A percentile compares a stretch with the other conserved stretches of the same genome.
phyloP scores from a whole-genome alignment of 495 filamentous ascomycete species.

The Hyaloscypha finlandica region DNA sequence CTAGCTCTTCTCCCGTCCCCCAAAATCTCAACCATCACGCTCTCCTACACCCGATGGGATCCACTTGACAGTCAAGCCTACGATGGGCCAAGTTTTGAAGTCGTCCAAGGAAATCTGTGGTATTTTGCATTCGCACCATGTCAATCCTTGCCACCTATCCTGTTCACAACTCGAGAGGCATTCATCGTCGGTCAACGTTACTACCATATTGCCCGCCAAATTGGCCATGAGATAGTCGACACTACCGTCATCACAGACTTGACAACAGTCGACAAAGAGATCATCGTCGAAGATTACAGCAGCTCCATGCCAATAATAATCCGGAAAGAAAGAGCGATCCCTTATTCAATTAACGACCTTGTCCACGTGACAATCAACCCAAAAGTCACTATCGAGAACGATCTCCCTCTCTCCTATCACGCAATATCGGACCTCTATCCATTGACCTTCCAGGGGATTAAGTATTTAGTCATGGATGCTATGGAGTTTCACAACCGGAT shows the following conservation, averaged over 20 bases:
- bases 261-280: background rate
- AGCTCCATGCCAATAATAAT: background rate
- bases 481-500: background rate
- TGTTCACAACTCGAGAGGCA: slow-evolving; percentile 1
- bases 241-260: background rate
- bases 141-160: background rate
- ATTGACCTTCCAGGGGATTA: background rate
- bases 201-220: background rate
- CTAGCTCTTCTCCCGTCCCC: slow-evolving; percentile 2
- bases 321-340: background rate
- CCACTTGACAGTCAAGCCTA: background rate
- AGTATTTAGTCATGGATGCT: background rate
- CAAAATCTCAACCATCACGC: background rate
- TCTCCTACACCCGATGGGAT: background rate
- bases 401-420: slow-evolving; percentile 1
- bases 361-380: background rate
- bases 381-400: background rate
- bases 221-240: slow-evolving; percentile 2
- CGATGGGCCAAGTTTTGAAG: background rate
- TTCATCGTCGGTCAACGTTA: background rate
- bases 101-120: background rate
- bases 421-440: background rate
- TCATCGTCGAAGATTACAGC: background rate
- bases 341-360: background rate
- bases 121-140: slow-evolving; percentile 5